Evolutionary conservation across 169 alveolate species (phyloP).

Genomic region (Miamiensis avidus): DNA sequence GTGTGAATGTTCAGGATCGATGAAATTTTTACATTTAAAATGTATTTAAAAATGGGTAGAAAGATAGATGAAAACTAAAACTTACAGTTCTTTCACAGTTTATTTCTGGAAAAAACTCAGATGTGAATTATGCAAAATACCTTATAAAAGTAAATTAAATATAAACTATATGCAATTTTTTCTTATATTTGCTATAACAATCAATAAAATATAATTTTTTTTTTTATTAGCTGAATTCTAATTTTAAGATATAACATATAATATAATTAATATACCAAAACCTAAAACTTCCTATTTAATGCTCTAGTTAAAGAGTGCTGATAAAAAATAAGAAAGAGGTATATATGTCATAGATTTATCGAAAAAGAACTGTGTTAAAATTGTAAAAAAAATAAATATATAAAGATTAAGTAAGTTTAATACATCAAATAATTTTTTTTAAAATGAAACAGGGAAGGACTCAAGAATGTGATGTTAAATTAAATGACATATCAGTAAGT

Average conservation of each 20-base stretch:
- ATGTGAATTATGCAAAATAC: constrained; percentile 73
- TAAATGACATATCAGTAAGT: constrained; percentile 79
- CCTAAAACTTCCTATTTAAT: constrained; percentile 53
- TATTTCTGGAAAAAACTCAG: constrained; percentile 67
- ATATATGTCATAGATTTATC: constrained; percentile 4
- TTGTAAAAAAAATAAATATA: constrained; percentile 8
- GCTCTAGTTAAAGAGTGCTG: constrained; percentile 32
- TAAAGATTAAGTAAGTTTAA: constrained; percentile 11
- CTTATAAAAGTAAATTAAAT: background rate
- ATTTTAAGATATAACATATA: constrained; percentile 35
- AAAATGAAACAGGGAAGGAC: constrained; percentile 75
- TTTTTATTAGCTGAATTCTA: constrained; percentile 58
- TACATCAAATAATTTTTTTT: background rate
- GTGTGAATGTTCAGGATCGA: constrained; percentile 74
- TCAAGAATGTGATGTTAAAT: constrained; percentile 74
- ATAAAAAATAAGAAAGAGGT: constrained; percentile 18
- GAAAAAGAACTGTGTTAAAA: background rate
- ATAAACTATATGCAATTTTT: no score
- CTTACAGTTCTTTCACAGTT: constrained; percentile 22
- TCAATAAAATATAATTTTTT: background rate
- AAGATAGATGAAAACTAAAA: constrained; percentile 43
- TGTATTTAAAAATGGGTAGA: constrained; percentile 72
- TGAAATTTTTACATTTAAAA: constrained; percentile 65
- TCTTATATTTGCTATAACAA: no score
- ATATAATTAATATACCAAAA: constrained; percentile 46